Evolutionary conservation across 805 yeast genomes (phyloP).

Genomic region (Metschnikowia lachancei): DNA sequence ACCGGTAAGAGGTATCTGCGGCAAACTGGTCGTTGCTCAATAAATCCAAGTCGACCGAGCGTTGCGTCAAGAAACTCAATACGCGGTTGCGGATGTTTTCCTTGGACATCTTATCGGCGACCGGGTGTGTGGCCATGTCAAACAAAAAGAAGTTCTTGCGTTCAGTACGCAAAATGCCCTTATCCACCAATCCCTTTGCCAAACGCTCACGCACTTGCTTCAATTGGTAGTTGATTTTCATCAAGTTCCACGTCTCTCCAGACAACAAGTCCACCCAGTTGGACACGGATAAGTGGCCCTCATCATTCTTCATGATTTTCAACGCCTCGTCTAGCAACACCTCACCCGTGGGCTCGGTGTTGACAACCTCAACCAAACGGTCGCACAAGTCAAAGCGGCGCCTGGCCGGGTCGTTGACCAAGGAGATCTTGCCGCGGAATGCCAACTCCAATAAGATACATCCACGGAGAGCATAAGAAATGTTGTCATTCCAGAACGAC

Average conservation of each 20-base stretch:
- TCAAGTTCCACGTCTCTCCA: slow-evolving; percentile 96
- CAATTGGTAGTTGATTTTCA: slow-evolving; percentile 91
- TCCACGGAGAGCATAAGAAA: slow-evolving; percentile 93
- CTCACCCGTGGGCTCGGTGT: slow-evolving; percentile 88
- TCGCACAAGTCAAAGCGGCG: slow-evolving; percentile 85
- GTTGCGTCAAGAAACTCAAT: slow-evolving; percentile 62
- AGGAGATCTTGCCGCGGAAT: slow-evolving; percentile 80
- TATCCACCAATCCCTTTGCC: slow-evolving; percentile 95
- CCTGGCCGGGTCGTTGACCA: slow-evolving; percentile 90
- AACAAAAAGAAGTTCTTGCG: slow-evolving; percentile 89
- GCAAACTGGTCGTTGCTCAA: slow-evolving; percentile 60
- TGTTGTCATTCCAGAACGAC: slow-evolving; percentile 97
- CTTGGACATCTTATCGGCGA: slow-evolving; percentile 81
- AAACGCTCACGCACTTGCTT: slow-evolving; percentile 96
- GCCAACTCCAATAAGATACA: slow-evolving; percentile 91
- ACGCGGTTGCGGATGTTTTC: slow-evolving; percentile 76
- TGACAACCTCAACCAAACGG: slow-evolving; percentile 81
- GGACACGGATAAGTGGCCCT: slow-evolving; percentile 70
- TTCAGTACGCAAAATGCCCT: slow-evolving; percentile 94
- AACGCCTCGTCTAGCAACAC: slow-evolving; percentile 91
- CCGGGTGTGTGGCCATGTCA: slow-evolving; percentile 99
- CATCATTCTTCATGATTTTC: slow-evolving; percentile 83
- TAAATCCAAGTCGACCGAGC: slow-evolving; percentile 55
- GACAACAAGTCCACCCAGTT: slow-evolving; percentile 92
- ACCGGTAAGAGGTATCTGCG: slow-evolving; percentile 59